Evolutionary conservation across 371 early-diverging fungal genomes (phyloP), one percentile per base, ranked within the genome.

Genomic region (Mucor velutinosus): DNA sequence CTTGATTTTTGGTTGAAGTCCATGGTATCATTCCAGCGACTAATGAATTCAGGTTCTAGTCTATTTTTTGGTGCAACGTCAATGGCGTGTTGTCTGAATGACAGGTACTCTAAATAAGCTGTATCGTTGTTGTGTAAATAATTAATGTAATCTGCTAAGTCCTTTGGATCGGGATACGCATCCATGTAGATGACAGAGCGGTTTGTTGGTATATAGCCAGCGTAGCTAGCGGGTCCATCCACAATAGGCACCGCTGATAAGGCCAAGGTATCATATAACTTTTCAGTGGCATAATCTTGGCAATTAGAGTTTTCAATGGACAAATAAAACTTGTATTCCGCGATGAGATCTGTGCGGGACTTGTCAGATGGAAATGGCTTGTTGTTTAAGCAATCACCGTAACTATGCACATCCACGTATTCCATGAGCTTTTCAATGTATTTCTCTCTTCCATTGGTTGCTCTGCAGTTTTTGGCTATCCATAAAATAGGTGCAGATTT

Each of bases 271-370:
- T 80, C 78, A 56, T 66, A 72, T 7, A 80, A 58, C 33, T 80
- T 80, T 29, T 80, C 81, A 6, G 81, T 80, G 21, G 65, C 81
- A 71, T 80, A 80, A 47, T 77, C 71, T 39, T 74, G 79, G 32
- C 82, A 81, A 51, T 81, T 81, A 21, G 79, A 73, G 60, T 78
- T 78, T 35, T 81, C 82, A 25, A 77, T 69, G 1, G 79, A 70
- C 12, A 81, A 60, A 66, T 81, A 79, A 65, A 81, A 81, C 56
- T 81, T 81, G 62, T 81, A 77, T 62, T 76, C 76, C 14, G 57
- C 51, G 65, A 76, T 65, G 4, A 73, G 53, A 4, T 67, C 65
- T 41, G 62, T 57, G 15, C 83, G 59, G 4, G 77, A 65, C 32
- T 72, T 76, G 35, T 71, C 73, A 0, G 64, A 14, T 1, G 84